Evolutionary conservation across 2,329 filamentous ascomycete species (phyloP), one percentile per base, ranked within the genome.

Genomic region (Fusarium sp.): DNA sequence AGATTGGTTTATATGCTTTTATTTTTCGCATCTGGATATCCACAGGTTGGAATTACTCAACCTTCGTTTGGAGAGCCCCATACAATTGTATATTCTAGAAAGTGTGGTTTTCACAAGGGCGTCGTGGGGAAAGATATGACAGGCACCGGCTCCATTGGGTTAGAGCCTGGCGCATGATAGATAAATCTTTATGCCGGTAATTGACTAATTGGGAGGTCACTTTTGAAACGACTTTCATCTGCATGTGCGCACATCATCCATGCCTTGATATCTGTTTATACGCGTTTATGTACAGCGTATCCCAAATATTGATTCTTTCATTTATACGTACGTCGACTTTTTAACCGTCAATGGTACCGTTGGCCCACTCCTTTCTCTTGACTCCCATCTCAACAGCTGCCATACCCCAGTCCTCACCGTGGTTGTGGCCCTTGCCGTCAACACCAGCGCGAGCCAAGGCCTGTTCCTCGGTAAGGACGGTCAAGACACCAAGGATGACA

Each of bases 321-420:
- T 64, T 73, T 27, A 22, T 43, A 20, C 42, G 18, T 49, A 45
- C 42, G 55, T 45, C 43, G 32, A n/a, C 60, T 18, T 50, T 57
- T 61, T 75, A 82, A 34, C 80, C 80, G 64, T 86, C 85, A 58
- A 89, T 83, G 77, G 84, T 86, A 46, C 95, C 95, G 69, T 91
- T 88, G 5, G 89, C 88, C 95, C 95, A 98, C 53, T 90, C 91
- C 81, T 86, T 92, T 79, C 92, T 89, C 90, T 97, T 98, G 20
- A 92, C 88, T 8, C 92, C 95, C 85, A 99, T 87, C 86, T 99
- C 96, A 34, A 99, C 96, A 8, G 96, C 96, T 22, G 95, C 96
- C 74, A 89, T 86, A 6, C 96, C 96, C 96, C 96, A 99, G 81
- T 98, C 95, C 83, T 96, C 92, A 29, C 96, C 96, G 82, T 99